Evolutionary conservation across 345 rosid genomes (phyloP).

Genomic region (Ailanthus altissimus): DNA sequence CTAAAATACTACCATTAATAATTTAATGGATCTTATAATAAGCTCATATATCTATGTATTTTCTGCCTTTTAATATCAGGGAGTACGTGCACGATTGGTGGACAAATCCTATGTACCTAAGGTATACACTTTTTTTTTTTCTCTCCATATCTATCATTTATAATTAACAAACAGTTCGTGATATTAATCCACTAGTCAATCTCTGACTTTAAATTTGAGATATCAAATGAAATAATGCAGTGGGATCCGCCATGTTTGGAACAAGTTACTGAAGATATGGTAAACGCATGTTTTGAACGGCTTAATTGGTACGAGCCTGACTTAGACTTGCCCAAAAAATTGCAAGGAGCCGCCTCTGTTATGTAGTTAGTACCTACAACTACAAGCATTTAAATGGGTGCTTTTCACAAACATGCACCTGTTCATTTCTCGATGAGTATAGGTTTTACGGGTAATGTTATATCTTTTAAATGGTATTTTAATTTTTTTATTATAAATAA

Average conservation of each 20-base stretch:
- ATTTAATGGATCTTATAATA: neutral
- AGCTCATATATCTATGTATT: no score
- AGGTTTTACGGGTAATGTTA: no score
- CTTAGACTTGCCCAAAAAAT: neutral
- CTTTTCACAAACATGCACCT: no score
- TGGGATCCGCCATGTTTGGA: conserved; percentile 29
- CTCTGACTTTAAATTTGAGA: neutral
- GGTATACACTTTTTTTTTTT: neutral
- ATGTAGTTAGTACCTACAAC: neutral
- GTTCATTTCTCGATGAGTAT: no score
- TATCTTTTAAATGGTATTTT: no score
- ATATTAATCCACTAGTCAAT: neutral
- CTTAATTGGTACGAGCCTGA: neutral
- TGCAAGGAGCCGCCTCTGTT: neutral
- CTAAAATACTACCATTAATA: no score
- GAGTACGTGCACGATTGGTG: neutral
- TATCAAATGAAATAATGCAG: conserved; percentile 4
- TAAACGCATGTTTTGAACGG: conserved; percentile 21
- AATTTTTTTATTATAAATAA: no score
- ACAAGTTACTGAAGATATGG: conserved; percentile 24
- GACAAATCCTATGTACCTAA: conserved; percentile 2
- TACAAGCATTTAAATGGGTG: neutral
- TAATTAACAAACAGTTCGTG: neutral
- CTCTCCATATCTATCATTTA: neutral
- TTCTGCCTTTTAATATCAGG: neutral